Base-by-base conservation (phyloP, 768 basidiomycete genomes). In the Multifurca ochricompacta region DNA sequence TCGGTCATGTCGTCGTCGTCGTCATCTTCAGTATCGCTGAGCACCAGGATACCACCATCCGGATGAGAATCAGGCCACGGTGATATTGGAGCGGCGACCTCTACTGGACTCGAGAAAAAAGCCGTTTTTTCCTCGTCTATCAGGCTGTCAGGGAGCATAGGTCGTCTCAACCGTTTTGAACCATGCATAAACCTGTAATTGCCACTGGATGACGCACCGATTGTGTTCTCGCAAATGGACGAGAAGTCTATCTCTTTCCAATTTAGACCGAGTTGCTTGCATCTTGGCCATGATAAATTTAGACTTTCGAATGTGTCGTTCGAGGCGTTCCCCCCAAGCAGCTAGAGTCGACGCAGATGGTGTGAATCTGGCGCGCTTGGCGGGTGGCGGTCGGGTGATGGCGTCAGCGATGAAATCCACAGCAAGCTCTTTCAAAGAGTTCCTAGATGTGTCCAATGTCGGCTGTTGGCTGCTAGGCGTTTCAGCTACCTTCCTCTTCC, bases 281-380 rank as follows among this genome's bases (percentile, higher is more conserved):
- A 81, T 66, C 58, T 71, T 67, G 6, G 64, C 68, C 75, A 81
- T 80, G 43, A 81, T 63, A 27, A 61, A 42, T 66, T 77, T 79
- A 58, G 70, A 78, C 58, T 75, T 73, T 32, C 73, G 63, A 44
- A 81, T 78, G 48, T 80, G 74, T 36, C 70, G 63, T 51, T 80
- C 74, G 7, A 81, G 67, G 16, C 69, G 69, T 37, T 64, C 68
- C 47, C 76, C 73, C 63, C 73, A 74, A 10, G 71, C 72, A 14
- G 72, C 75, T 19, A 79, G 66, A 30, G 60, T 43, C 7, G 28
- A 18, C 63, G 53, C 49, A 61, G 68, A 40, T 2, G 46, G 50
- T 23, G 19, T 48, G 3, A 57, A 13, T 37, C 42, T 55, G 19
- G 42, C 21, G 3, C 48, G 45, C 53, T 67, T 66, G 35, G 42